Evolutionary conservation across 805 yeast genomes (phyloP).

Genomic region (Hanseniaspora guilliermondii): DNA sequence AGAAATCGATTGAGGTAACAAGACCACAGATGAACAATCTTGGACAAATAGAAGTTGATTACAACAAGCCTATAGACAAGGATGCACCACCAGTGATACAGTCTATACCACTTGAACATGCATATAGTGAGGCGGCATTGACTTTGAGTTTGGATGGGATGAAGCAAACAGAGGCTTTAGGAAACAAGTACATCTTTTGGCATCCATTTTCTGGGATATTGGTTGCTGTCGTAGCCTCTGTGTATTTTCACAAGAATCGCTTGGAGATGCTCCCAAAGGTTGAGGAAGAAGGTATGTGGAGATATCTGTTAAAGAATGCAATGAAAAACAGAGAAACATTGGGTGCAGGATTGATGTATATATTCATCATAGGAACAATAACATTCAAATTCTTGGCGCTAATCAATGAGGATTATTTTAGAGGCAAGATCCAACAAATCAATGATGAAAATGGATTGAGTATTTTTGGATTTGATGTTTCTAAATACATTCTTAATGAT

Average conservation of each 20-base stretch:
- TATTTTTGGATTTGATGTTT: constrained; percentile 43
- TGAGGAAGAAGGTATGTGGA: not conserved
- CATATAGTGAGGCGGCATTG: constrained; percentile 45
- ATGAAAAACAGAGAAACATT: constrained; percentile 20
- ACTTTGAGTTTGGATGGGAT: constrained; percentile 54
- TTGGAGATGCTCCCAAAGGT: not conserved
- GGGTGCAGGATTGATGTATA: constrained; percentile 30
- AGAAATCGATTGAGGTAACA: not conserved
- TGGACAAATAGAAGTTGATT: constrained; percentile 40
- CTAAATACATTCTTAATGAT: constrained; percentile 29
- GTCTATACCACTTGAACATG: constrained; percentile 41
- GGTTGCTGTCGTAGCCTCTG: constrained; percentile 16
- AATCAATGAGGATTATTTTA: constrained; percentile 39
- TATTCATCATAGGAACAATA: constrained; percentile 29
- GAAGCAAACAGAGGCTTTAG: constrained; percentile 33
- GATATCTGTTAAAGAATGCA: constrained; percentile 13
- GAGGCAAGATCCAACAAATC: constrained; percentile 28
- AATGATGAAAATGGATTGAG: constrained; percentile 28
- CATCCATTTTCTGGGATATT: constrained; percentile 27
- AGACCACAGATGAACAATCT: constrained; percentile 11
- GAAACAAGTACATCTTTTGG: constrained; percentile 37
- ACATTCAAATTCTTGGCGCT: constrained; percentile 32
- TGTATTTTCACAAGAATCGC: constrained; percentile 12
- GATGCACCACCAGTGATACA: constrained; percentile 42
- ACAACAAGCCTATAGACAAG: constrained; percentile 43